Evolutionary conservation across 345 rosid genomes (phyloP), one percentile per base, ranked within the genome.

Genomic region (Capsella bursapastoris): DNA sequence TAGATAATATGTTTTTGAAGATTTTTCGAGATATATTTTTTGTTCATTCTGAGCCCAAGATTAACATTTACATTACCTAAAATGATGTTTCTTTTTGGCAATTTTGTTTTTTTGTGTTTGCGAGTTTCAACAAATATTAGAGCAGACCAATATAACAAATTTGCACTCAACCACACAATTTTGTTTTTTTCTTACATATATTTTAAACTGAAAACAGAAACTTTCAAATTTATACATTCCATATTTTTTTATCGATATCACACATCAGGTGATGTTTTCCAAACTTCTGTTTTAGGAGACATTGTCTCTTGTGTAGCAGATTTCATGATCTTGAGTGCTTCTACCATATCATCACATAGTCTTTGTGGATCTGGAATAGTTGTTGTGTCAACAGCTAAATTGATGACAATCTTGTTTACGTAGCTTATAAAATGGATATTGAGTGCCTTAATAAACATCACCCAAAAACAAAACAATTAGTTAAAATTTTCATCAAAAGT

Each of bases 401-500:
- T 82, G 37, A 92, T 72, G 6, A 78, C 79, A 87, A 90, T 83
- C 83, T 82, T 90, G 45, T 88, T 73, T 14, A 70, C 77, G 66
- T 92, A 88, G 72, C 96, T 92, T 65, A 87, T 90, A 66, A 73
- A 90, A 76, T 92, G 94, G 16, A 87, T 44, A 15, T 83, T 90
- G 73, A 88, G 44, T 18, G 96, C 96, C 97, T 90, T 80, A 84
- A 86, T 74, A 83, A 25, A 22, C 91, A 89, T 88, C 83, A 78
- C 22, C 22, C 29, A 25, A 44, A 37, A 86, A 90, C 83, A 77
- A 16, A 35, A 28, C 29, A 28, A 27, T 4, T 62, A 40, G 51
- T 28, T 28, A 8, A 11, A 52, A 22, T 22, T 22, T 50, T 66
- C 6, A 66, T 51, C 10, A 22, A 7, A 63, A 48, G 34, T 44